A percentile compares a stretch with the other conserved stretches of the same genome.
These are phyloP conservation scores for Moesziomyces parantarcticus DNA, from an alignment of 1,284 basidiomycete species.

Conservation along the genomic window DNA sequence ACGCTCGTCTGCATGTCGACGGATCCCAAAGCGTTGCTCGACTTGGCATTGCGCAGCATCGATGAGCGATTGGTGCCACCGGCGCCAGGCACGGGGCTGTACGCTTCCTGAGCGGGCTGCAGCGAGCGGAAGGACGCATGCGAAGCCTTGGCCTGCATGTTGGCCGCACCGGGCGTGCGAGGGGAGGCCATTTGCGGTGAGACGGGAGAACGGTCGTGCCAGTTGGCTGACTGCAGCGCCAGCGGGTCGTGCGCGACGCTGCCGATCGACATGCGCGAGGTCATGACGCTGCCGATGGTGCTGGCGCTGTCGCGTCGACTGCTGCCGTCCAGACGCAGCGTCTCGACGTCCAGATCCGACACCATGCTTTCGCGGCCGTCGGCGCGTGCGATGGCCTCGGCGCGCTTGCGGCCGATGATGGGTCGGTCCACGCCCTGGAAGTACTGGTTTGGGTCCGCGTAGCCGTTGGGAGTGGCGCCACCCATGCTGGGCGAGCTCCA, in stretches of 20 bases:
- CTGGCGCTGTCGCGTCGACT: conserved; percentile 55
- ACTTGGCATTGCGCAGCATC: conserved; percentile 36
- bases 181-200: background rate
- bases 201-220: conserved; percentile 6
- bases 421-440: conserved; percentile 43
- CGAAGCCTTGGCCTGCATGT: conserved; percentile 19
- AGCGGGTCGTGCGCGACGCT: conserved; percentile 31
- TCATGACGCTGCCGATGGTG: conserved; percentile 50
- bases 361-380: conserved; percentile 59
- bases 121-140: conserved; percentile 27
- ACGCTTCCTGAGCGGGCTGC: conserved; percentile 20
- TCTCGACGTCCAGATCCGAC: conserved; percentile 64
- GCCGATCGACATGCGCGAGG: conserved; percentile 44
- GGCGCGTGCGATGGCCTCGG: conserved; percentile 50
- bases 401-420: conserved; percentile 48
- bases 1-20: conserved; percentile 29
- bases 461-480: conserved; percentile 15
- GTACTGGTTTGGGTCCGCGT: conserved; percentile 50
- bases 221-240: conserved; percentile 15
- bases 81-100: background rate
- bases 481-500: conserved; percentile 7
- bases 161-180: background rate
- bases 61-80: background rate
- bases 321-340: conserved; percentile 57
- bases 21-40: conserved; percentile 17